Evolutionary conservation across 2,329 filamentous ascomycete genomes (phyloP), one percentile per base, ranked within the genome.

Genomic region (Aspergillus brunneoviolaceus): DNA sequence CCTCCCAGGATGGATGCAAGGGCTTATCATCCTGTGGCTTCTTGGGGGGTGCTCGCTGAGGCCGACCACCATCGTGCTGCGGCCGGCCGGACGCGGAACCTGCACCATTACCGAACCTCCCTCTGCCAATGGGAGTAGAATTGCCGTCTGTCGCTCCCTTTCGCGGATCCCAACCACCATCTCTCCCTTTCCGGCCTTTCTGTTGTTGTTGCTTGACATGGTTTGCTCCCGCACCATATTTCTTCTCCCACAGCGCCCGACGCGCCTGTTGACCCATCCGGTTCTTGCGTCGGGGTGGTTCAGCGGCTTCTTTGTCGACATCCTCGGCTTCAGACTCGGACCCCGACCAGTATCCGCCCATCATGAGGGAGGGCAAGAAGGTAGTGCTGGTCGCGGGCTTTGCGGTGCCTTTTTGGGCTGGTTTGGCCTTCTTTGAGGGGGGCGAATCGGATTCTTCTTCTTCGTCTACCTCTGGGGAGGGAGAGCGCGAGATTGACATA

Each of bases 1-100:
- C 86, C 71, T 84, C 82, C 86, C 86, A 89, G 57, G 84, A 87
- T 21, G 86, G 86, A 81, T 89, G 86, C 66, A 88, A 65, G 5
- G 82, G 74, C 10, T 84, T 84, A 48, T 76, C 73, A 60, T 86
- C 82, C 59, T 72, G 65, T 1, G 65, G 60, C 21, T 68, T 64
- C 29, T 35, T 63, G 57, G 50, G 49, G 21, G 60, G 54, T 21
- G 45, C 57, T 42, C 63, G 59, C 54, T 67, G 52, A 49, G 31
- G 69, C 19, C 69, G 70, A 6, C 65, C 66, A 21, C 65, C 61
- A 39, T n/a, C 61, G 60, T 51, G 42, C 29, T 59, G 59, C 27
- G 51, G 27, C 16, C 52, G 51, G 12, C 59, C 55, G 11, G 63
- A 57, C 56, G 63, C 65, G 33, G 61, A 58, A 42, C 61, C 61